These are phyloP conservation scores for Conticribra weissflogii DNA, from an alignment of 108 stramenopile species.

Conservation along the genomic window DNA sequence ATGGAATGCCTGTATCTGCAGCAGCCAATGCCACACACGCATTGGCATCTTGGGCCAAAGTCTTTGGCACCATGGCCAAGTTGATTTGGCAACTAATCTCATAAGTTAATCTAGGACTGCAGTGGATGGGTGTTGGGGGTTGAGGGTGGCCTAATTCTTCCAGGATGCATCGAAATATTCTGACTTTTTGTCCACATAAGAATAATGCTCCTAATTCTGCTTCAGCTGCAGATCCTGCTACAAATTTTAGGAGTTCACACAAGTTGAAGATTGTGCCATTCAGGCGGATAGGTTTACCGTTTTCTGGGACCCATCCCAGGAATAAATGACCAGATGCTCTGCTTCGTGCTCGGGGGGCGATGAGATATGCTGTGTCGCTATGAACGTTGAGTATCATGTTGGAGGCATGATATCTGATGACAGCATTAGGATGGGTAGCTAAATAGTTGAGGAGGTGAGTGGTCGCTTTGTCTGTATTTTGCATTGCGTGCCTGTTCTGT, in stretches of 20 bases:
- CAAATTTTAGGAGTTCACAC: conserved; percentile 14
- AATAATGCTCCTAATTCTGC: conserved; percentile 51
- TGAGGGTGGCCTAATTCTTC: conserved; percentile 37
- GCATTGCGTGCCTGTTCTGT: conserved; percentile 24
- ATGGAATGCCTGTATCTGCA: too few species aligned
- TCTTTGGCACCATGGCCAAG: too few species aligned
- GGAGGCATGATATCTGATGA: conserved; percentile 31
- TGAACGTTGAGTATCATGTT: too few species aligned
- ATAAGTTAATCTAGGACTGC: too few species aligned
- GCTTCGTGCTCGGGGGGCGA: conserved; percentile 30
- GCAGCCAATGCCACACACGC: too few species aligned
- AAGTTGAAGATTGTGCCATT: conserved; percentile 38
- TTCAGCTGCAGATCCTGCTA: conserved; percentile 38
- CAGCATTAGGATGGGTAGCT: conserved; percentile 48
- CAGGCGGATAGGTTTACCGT: not conserved
- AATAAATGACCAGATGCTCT: conserved; percentile 35
- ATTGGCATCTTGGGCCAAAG: too few species aligned
- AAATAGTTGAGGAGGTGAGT: conserved; percentile 46
- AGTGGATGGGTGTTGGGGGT: too few species aligned
- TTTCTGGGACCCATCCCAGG: conserved; percentile 4
- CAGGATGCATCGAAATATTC: conserved; percentile 37
- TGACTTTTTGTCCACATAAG: conserved; percentile 36
- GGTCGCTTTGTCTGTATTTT: conserved; percentile 2
- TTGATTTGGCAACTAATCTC: too few species aligned
- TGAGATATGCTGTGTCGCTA: conserved; percentile 32